phyloP scores from a whole-genome alignment of 192 early-diverging fungal genomes.

The Rhizoclosmatium globosum region DNA sequence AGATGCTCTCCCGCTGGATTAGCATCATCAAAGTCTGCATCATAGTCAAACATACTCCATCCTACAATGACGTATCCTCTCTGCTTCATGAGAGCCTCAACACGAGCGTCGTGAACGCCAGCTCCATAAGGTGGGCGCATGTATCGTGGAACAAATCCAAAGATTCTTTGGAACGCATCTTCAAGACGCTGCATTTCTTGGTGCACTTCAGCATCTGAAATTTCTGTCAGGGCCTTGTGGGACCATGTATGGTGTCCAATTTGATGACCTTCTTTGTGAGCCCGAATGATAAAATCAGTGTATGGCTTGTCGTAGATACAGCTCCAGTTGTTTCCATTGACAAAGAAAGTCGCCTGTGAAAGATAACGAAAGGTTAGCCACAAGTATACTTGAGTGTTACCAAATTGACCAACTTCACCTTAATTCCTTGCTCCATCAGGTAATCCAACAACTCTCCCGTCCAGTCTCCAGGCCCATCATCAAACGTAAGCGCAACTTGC shows the following conservation, averaged over 20 bases:
- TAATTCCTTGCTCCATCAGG: constrained; percentile 54
- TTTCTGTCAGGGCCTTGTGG: constrained; percentile 16
- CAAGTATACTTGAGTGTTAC: too few species aligned
- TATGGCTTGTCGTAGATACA: constrained; percentile 40
- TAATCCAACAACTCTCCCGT: constrained; percentile 55
- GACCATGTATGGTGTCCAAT: constrained; percentile 69
- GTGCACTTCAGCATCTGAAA: constrained; percentile 5
- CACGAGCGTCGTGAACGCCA: neutral
- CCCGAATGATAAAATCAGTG: constrained; percentile 54
- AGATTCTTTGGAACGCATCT: constrained; percentile 31
- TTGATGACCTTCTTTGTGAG: constrained; percentile 64
- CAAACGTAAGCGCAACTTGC: constrained; percentile 59
- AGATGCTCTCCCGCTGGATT: neutral
- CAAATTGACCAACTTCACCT: constrained; percentile 17
- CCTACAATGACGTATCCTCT: neutral
- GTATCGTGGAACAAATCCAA: constrained; percentile 38
- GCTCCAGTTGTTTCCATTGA: constrained; percentile 65
- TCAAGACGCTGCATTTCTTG: constrained; percentile 43
- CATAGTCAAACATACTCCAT: neutral
- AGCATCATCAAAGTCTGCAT: neutral
- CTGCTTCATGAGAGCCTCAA: neutral
- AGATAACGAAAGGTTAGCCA: too few species aligned
- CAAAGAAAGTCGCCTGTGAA: constrained; percentile 63
- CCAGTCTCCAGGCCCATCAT: constrained; percentile 69
- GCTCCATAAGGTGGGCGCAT: too few species aligned